Base-by-base conservation (phyloP, 2,329 filamentous ascomycete species). In the Aureobasidium sp. region DNA sequence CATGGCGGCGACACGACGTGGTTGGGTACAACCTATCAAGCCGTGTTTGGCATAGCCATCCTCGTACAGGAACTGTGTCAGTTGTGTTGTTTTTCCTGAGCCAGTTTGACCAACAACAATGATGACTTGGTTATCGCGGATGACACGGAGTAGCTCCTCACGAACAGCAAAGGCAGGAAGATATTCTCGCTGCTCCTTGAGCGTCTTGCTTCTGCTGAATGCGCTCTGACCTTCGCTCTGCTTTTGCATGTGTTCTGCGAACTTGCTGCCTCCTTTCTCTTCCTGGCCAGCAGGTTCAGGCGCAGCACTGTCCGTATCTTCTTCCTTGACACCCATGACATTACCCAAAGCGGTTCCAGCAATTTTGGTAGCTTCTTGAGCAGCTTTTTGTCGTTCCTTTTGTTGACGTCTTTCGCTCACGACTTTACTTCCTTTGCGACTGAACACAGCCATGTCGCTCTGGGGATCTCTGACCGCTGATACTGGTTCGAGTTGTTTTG, bases 371-470 rank as follows among this genome's bases (percentile, higher is more conserved):
- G 93, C 91, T 64, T 97, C 86, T 66, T 96, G 90, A 0, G 93
- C 91, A 68, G 97, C 91, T 62, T 90, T 89, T 64, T 95, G 88
- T 37, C 93, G 81, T 68, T 98, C 93, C 58, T 90, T 86, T 68
- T 95, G 90, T 69, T 95, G 90, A 37, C 94, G 79, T 61, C 86
- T 84, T 62, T 98, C 93, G 63, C 86, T 88, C 11, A 98, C 93
- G 2, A 96, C 90, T 62, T 83, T 86, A 66, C 91, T 97, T 1
- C 93, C 93, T 67, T 96, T 96, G 38, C 91, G 81, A 71, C 90
- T 95, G 63, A 97, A 97, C 1, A 98, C 90, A 1, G 93, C 93
- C 93, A 98, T 95, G 65, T 98, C 93, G 66, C 94, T 98, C 70
- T 97, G 91, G 22, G 87, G 84, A 67, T 98, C 93, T 49, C 86